These are phyloP conservation scores for Picea sitchensis DNA, from an alignment of 75 land plant genomes.

Conservation along the genomic window DNA sequence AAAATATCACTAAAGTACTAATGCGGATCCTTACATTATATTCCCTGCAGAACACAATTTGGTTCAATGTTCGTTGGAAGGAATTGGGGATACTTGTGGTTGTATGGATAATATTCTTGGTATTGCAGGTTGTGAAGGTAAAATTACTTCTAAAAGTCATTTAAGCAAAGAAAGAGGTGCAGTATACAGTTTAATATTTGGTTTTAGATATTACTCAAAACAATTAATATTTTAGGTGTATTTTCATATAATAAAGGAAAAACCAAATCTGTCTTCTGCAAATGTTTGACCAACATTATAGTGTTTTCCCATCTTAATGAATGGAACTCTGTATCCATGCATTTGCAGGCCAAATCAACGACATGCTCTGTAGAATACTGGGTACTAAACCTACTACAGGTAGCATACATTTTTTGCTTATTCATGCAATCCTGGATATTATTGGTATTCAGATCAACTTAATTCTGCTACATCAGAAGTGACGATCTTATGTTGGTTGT, in stretches of 20 bases:
- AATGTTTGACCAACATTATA: background rate
- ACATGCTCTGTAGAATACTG: constrained; percentile 53
- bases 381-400: constrained; percentile 55
- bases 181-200: background rate
- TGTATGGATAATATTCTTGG: constrained; percentile 60
- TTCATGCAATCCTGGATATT: constrained; percentile 22
- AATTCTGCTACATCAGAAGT: background rate
- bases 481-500: background rate
- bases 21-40: constrained; percentile 42
- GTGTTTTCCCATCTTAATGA: background rate
- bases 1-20: background rate
- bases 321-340: background rate
- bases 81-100: constrained; percentile 31
- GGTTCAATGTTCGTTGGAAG: constrained; percentile 53
- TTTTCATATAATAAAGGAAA: background rate
- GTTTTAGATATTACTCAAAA: background rate
- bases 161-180: background rate
- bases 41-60: constrained; percentile 35
- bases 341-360: constrained; percentile 26
- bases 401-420: constrained; percentile 8
- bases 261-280: background rate
- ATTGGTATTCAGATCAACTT: background rate
- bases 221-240: background rate
- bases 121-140: constrained; percentile 65
- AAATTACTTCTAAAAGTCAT: constrained; percentile 26